These are phyloP conservation scores for rapeseed (Brassica napus) DNA, from an alignment of 345 rosid genomes.

Conservation along the genomic window DNA sequence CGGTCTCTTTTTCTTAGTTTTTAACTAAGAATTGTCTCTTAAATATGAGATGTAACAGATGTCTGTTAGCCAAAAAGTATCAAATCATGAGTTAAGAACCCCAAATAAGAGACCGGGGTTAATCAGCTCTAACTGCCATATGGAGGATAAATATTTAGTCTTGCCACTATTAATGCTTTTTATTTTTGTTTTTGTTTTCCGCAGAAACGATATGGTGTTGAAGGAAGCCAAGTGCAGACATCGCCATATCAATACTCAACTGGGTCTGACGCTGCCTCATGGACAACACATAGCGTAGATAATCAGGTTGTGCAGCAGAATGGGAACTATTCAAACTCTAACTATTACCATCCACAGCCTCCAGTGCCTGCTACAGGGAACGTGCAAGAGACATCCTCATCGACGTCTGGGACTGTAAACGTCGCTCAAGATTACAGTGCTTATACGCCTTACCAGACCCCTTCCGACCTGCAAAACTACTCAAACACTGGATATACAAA, in stretches of 20 bases:
- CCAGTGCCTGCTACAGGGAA: slow-evolving; percentile 44
- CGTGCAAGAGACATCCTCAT: slow-evolving; percentile 60
- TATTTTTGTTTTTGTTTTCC: not conserved
- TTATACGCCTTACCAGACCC: slow-evolving; percentile 57
- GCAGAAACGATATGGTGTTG: slow-evolving; percentile 65
- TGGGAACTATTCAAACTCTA: slow-evolving; percentile 52
- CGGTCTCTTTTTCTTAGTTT: no score
- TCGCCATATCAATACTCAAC: slow-evolving; percentile 52
- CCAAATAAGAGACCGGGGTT: no score
- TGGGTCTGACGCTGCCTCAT: slow-evolving; percentile 51
- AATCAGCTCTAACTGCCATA: not conserved
- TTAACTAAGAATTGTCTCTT: no score
- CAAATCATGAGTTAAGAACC: no score
- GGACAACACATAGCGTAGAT: slow-evolving; percentile 61
- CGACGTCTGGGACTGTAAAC: slow-evolving; percentile 55
- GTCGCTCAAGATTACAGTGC: slow-evolving; percentile 67
- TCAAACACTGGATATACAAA: slow-evolving; percentile 69
- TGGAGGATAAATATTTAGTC: not conserved
- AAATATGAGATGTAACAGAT: no score
- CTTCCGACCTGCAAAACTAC: slow-evolving; percentile 72
- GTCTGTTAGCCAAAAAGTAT: no score
- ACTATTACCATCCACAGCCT: slow-evolving; percentile 58
- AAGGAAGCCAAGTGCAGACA: slow-evolving; percentile 61
- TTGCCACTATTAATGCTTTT: slow-evolving; percentile 10
- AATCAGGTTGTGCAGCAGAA: slow-evolving; percentile 59